Evolutionary conservation across 2,329 filamentous ascomycete genomes (phyloP), one percentile per base, ranked within the genome.

Genomic region (Sporothrix pseudoabietina): DNA sequence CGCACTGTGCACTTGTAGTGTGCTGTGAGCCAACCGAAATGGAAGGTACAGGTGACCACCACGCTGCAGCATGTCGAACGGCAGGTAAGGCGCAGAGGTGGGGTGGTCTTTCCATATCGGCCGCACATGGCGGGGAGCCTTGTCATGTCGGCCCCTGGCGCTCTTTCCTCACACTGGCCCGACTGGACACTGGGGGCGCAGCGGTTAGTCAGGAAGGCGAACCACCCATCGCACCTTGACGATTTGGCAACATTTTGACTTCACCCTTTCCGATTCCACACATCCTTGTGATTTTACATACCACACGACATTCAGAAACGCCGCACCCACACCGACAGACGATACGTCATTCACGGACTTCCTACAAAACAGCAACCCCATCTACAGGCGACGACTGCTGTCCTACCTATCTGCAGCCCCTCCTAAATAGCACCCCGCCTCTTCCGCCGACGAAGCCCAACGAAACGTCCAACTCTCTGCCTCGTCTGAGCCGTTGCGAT

Each of bases 41-140:
- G 57, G 14, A 39, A 35, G 32, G 41, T n/a, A n/a, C n/a, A 65
- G 52, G 26, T 55, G 55, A 49, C 22, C 7, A 8, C 26, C 14
- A 2, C 12, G 8, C 10, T 32, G 14, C 41, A 47, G 41, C 39
- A 19, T 10, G 19, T 22, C 41, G 12, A 22, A 7, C 44, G 8
- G 8, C 41, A 32, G 41, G 22, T 4, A 35, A 52, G 26, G 26
- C 41, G 32, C 61, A 66, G 6, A 19, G 39, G 61, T 66, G 65
- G 65, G 63, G 44, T 44, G 44, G 12, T 26, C 35, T 32, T 49
- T 49, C 26, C 65, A 52, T 12, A 68, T 32, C 30, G 26, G 22
- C 12, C 41, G 39, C 39, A 68, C 44, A 49, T 52, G 44, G 65
- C 26, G 65, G 65, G 65, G 65, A 68, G 65, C 65, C 65, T 68